These are phyloP conservation scores for Ceratocystis colombiana DNA, from an alignment of 2,329 filamentous ascomycete species.

Conservation along the genomic window DNA sequence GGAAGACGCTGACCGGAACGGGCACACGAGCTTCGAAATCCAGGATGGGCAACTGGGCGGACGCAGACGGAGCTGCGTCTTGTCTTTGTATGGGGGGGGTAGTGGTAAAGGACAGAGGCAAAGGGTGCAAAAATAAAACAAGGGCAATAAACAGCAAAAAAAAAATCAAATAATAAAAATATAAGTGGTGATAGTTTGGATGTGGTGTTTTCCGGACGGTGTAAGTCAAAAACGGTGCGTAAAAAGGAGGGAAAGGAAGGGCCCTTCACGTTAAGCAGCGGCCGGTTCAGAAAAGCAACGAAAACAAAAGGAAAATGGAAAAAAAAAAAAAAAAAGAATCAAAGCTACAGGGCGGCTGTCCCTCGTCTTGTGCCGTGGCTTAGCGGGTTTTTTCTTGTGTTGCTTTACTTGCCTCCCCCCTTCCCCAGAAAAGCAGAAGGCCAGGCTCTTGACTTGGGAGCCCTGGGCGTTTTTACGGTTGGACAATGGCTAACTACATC, in stretches of 20 bases:
- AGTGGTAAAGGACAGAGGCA: background rate
- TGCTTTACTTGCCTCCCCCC: background rate
- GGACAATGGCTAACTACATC: background rate
- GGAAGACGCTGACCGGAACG: slow-evolving; percentile 99
- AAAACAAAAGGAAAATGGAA: slow-evolving; percentile 2
- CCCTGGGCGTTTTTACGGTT: slow-evolving; percentile 9
- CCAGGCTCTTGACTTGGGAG: slow-evolving; percentile 12
- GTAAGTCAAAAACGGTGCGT: slow-evolving; percentile 8
- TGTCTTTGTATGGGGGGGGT: background rate
- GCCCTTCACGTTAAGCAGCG: background rate
- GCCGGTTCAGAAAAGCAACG: background rate
- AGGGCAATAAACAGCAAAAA: background rate
- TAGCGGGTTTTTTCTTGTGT: slow-evolving; percentile 6
- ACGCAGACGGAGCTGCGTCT: slow-evolving; percentile 11
- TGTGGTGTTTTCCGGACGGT: slow-evolving; percentile 10
- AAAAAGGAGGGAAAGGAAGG: slow-evolving; percentile 4
- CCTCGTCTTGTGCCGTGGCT: slow-evolving; percentile 9
- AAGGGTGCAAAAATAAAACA: background rate
- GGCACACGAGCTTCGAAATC: slow-evolving; percentile 99
- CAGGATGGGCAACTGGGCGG: slow-evolving; percentile 74
- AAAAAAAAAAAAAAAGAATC: background rate
- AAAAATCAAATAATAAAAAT: background rate
- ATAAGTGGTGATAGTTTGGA: slow-evolving; percentile 13
- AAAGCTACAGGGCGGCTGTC: slow-evolving; percentile 9
- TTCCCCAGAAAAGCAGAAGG: background rate